Evolutionary conservation across 148 eudicot species (phyloP).

Genomic region (Gaultheria prostrata): DNA sequence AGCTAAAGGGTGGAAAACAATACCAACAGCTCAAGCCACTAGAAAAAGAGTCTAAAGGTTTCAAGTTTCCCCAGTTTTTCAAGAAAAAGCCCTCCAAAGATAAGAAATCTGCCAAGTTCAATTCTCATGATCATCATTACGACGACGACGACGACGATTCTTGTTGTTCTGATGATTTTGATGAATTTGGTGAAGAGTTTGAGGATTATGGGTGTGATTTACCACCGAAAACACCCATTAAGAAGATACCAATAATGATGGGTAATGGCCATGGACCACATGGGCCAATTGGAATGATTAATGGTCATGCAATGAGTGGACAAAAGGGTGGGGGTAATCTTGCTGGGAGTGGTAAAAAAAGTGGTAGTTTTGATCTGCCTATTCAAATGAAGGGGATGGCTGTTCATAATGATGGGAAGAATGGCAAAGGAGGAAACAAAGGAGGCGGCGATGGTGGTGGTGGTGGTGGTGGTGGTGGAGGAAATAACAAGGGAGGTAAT

Average conservation of each 20-base stretch:
- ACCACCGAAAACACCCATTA: constrained; percentile 28
- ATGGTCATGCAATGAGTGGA: constrained; percentile 28
- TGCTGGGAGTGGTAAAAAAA: constrained; percentile 43
- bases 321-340: constrained; percentile 26
- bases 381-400: constrained; percentile 32
- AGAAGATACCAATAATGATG: constrained; percentile 25
- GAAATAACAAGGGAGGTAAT: constrained; percentile 9
- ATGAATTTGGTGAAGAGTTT: constrained; percentile 41
- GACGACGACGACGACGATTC: constrained; percentile 44
- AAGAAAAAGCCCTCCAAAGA: constrained; percentile 44
- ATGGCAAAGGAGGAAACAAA: constrained; percentile 20
- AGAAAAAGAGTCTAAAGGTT: constrained; percentile 40
- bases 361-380: constrained; percentile 30
- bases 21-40: constrained; percentile 37
- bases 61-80: constrained; percentile 3
- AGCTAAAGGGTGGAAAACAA: constrained; percentile 34
- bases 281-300: constrained; percentile 25
- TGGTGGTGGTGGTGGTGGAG: constrained; percentile 12
- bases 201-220: constrained; percentile 38
- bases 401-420: constrained; percentile 19
- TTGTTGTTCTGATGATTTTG: constrained; percentile 41
- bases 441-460: constrained; percentile 7
- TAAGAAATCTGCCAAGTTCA: constrained; percentile 62
- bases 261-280: constrained; percentile 36
- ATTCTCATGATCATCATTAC: constrained; percentile 33